Percentiles rank a stretch among this genome's conserved stretches.
phyloP scores from a whole-genome alignment of 306 rosid genomes.

The Fagus sylvatica region DNA sequence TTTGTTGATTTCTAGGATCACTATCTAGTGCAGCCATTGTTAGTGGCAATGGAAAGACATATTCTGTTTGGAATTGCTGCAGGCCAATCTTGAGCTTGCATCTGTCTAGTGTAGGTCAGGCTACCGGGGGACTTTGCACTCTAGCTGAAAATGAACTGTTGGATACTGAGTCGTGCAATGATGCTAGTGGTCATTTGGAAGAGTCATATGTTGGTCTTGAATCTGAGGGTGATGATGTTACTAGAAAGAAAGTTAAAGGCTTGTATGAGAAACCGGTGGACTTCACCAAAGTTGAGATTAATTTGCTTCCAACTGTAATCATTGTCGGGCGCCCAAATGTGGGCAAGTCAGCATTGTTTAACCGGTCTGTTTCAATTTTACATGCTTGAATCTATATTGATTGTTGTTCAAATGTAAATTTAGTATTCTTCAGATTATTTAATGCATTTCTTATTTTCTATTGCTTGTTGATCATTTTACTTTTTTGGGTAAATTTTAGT shows the following conservation, averaged over 20 bases:
- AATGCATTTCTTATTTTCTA: neutral
- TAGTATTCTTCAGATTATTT: neutral
- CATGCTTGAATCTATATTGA: neutral
- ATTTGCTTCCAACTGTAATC: conserved; percentile 58
- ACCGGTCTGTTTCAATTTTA: conserved; percentile 47
- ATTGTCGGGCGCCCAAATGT: conserved; percentile 74
- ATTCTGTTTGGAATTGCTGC: conserved; percentile 1
- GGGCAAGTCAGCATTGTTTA: conserved; percentile 72
- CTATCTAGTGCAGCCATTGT: neutral
- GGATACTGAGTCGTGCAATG: neutral
- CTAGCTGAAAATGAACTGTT: conserved; percentile 10
- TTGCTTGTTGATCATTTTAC: neutral
- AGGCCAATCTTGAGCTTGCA: neutral
- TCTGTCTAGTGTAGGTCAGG: conserved; percentile 6
- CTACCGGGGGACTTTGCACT: conserved; percentile 21
- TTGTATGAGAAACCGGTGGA: conserved; percentile 39
- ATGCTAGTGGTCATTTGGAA: conserved; percentile 10
- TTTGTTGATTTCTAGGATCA: conserved; percentile 17
- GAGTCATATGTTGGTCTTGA: conserved; percentile 11
- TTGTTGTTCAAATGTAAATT: neutral
- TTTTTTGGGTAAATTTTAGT: conserved; percentile 29
- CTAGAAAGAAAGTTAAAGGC: neutral
- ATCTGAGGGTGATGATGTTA: neutral
- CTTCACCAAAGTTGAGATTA: conserved; percentile 55
- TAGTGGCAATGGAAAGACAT: neutral